Base-by-base conservation (phyloP, 495 filamentous ascomycete species). In the Cryomyces antarcticus region DNA sequence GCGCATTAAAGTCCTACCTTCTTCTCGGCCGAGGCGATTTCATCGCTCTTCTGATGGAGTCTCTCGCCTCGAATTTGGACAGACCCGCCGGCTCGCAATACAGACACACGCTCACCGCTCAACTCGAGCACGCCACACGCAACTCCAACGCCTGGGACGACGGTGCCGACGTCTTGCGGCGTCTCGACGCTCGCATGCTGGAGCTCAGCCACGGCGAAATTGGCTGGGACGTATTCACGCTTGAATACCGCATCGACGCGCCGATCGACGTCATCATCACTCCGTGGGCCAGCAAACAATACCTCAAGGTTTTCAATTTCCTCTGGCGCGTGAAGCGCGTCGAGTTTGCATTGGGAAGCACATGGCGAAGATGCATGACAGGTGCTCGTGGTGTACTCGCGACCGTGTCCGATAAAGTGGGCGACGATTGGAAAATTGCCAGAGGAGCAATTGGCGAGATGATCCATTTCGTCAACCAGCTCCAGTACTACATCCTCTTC, bases 231-330 rank as follows among this genome's bases (percentile, higher is more conserved):
- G 93, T 89, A 59, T 99, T 99, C 62, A 99, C 92, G 0, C 71
- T 99, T 29, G 92, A 99, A 57, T 99, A 99, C 64, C 94, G 93
- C 59, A 86, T 96, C 45, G 89, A 95, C 55, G 83, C 89, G 6
- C 92, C 92, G 0, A 83, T 96, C 27, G 92, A 99, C 54, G 89
- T 96, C 41, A 85, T 99, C 42, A 87, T 99, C 9, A 95, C 88
- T 0, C 82, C 87, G 1, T 93, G 82, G 73, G 85, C 81, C 31
- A 88, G 82, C 43, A 82, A 83, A 3, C 87, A 96, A 55, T 99
- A 99, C 58, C 77, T 99, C 47, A 95, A 95, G 53, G 82, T 96
- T 28, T 99, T 99, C 74, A 99, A 99, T 58, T 94, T 99, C 59
- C 75, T 99, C 4, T 99, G 92, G 92, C 82, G 92, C 43, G 77